Evolutionary conservation across 2,329 filamentous ascomycete genomes (phyloP), one percentile per base, ranked within the genome.

Genomic region (Ceratocystis destructans): DNA sequence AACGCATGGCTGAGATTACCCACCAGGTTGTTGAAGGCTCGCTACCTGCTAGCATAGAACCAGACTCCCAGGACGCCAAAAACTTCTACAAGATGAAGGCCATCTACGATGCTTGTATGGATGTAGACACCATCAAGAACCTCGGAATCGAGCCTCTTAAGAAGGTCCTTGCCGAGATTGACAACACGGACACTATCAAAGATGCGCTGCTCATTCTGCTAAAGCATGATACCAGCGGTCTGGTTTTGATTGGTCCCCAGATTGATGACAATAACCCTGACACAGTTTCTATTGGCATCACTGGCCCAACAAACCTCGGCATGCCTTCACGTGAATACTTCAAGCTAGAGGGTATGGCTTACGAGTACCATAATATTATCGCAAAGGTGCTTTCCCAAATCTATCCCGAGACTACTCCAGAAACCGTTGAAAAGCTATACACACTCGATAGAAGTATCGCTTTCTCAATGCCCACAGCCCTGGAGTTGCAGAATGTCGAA

Each of bases 21-120:
- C 82, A 83, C 57, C 83, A 85, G 71, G 83, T 87, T 44, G 75
- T 88, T 10, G 84, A 87, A 72, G 80, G 81, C 1, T 75, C 79
- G 1, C 84, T 83, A 66, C 81, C 79, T 4, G 71, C 73, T 70
- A 69, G 73, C 62, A 68, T 64, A 45, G 61, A 50, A 4, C 37
- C 64, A 5, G 46, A 55, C 10, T 78, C 77, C 2, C 75, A 77
- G 0, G 83, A 87, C 67, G 77, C 83, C 71, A 74, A 80, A 37
- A 90, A 88, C 71, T 89, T 89, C 71, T 75, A 82, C 68, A 86
- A 87, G 73, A 76, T 90, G 71, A 82, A 87, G 72, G 74, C 79
- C 59, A 82, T 80, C 0, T 90, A 89, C 71, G 75, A 83, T 68
- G 81, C 86, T 44, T 90, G 87, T 71, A 80, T 87, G 73, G 79